Evolutionary conservation across 768 basidiomycete species (phyloP).

Genomic region (Kwoniella mangroviensis): DNA sequence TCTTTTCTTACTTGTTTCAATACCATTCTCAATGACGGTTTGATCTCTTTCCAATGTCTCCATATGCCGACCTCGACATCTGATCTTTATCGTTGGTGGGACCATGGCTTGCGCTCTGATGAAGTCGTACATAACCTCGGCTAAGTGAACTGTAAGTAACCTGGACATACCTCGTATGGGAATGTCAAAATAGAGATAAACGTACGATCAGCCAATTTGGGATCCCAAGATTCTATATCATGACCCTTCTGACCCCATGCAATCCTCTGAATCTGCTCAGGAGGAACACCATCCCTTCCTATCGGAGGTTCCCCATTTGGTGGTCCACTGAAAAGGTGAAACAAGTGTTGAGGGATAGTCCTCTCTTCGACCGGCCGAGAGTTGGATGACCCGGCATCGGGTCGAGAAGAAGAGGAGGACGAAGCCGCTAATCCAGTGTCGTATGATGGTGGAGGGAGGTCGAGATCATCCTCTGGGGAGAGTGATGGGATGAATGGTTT

Average conservation of each 20-base stretch:
- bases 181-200: constrained; percentile 1
- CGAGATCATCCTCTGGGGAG: constrained; percentile 12
- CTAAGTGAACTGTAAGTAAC: constrained; percentile 53
- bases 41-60: constrained; percentile 70
- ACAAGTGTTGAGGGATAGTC: constrained; percentile 20
- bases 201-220: constrained; percentile 35
- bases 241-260: constrained; percentile 13
- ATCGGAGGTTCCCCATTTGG: constrained; percentile 36
- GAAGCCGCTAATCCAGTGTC: constrained; percentile 17
- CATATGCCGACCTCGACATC: constrained; percentile 59
- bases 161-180: background rate
- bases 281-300: constrained; percentile 4
- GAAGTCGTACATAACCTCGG: constrained; percentile 76
- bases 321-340: constrained; percentile 36
- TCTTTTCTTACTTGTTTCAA: constrained; percentile 20
- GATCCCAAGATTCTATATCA: constrained; percentile 21
- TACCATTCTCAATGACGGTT: constrained; percentile 64
- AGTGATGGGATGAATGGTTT: constrained; percentile 5
- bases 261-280: constrained; percentile 15
- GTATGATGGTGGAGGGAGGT: constrained; percentile 27
- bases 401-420: constrained; percentile 11
- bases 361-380: background rate
- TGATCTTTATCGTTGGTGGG: constrained; percentile 34
- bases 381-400: background rate
- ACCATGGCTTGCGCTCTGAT: constrained; percentile 65